Evolutionary conservation across 2,329 filamentous ascomycete genomes (phyloP).

Genomic region (Talaromyces sp.): DNA sequence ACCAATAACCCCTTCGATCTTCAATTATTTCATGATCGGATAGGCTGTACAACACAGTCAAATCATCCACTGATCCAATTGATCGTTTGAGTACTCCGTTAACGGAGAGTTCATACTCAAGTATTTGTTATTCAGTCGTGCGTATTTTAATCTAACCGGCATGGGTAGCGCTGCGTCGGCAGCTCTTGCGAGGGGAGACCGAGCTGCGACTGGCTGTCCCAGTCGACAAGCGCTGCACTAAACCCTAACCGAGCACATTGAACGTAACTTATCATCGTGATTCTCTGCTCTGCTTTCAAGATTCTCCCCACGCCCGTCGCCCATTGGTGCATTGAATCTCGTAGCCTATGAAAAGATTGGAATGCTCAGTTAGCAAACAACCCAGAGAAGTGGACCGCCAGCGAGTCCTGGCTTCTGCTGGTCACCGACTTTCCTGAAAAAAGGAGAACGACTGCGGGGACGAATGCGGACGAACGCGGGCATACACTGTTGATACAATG

Average conservation of each 20-base stretch:
- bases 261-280: background rate
- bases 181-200: conserved; percentile 10
- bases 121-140: background rate
- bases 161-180: background rate
- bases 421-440: conserved; percentile 3
- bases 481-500: background rate
- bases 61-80: background rate
- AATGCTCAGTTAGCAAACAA: background rate
- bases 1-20: background rate
- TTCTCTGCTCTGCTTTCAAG: background rate
- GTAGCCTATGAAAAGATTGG: background rate
- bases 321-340: background rate
- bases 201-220: conserved; percentile 1
- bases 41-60: background rate
- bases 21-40: background rate
- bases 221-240: conserved; percentile 11
- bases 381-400: background rate
- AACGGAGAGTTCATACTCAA: background rate
- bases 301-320: background rate
- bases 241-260: background rate
- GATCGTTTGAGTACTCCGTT: background rate
- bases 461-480: conserved; percentile 8
- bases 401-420: background rate
- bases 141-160: background rate
- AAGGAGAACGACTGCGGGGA: background rate